Evolutionary conservation across 495 filamentous ascomycete genomes (phyloP).

Genomic region (Penicillium herquei): DNA sequence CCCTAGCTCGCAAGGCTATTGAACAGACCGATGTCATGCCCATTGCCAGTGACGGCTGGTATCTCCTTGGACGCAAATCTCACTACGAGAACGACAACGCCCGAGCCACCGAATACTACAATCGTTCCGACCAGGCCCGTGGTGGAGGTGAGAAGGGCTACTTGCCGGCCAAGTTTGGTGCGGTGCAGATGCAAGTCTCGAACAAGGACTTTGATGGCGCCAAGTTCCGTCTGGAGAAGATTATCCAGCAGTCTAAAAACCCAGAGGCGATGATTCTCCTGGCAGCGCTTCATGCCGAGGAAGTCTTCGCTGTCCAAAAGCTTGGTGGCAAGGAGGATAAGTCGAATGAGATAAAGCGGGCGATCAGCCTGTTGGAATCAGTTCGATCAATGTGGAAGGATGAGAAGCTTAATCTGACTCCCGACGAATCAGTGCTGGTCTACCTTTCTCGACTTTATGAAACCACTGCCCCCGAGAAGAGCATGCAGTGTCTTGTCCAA

Average conservation of each 20-base stretch:
- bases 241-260: slow-evolving; percentile 79
- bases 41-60: slow-evolving; percentile 96
- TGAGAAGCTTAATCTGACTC: slow-evolving; percentile 74
- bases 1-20: slow-evolving; percentile 86
- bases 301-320: slow-evolving; percentile 77
- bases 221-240: slow-evolving; percentile 91
- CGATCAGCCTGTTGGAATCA: slow-evolving; percentile 73
- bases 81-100: slow-evolving; percentile 69
- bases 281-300: slow-evolving; percentile 87
- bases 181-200: slow-evolving; percentile 80
- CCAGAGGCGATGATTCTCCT: slow-evolving; percentile 90
- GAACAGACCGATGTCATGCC: slow-evolving; percentile 92
- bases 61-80: slow-evolving; percentile 83
- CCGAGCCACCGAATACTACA: slow-evolving; percentile 77
- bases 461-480: slow-evolving; percentile 78
- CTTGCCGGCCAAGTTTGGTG: slow-evolving; percentile 88
- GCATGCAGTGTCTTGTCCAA: slow-evolving; percentile 83
- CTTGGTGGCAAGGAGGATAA: slow-evolving; percentile 82
- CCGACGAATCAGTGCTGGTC: slow-evolving; percentile 85
- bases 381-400: slow-evolving; percentile 90
- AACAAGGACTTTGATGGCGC: slow-evolving; percentile 85
- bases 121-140: slow-evolving; percentile 81
- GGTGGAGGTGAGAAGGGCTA: slow-evolving; percentile 86
- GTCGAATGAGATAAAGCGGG: slow-evolving; percentile 74
- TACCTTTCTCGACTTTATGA: slow-evolving; percentile 93